A percentile compares a stretch with the other conserved stretches of the same genome.
Evolutionary conservation across 345 rosid species (phyloP).

Genomic region (Populus ilicifolia): DNA sequence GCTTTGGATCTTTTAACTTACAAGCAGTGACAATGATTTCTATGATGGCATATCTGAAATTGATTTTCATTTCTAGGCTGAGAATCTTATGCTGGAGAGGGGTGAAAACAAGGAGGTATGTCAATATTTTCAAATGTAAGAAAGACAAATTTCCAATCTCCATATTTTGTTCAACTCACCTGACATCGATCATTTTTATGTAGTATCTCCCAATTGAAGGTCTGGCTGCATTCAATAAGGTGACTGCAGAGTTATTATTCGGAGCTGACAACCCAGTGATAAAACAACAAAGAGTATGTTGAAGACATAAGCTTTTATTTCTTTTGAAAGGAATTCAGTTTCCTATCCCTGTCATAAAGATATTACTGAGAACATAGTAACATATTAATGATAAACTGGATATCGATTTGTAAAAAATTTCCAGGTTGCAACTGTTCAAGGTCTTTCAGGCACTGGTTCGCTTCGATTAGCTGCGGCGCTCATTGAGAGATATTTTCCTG

Average conservation of each 20-base stretch:
- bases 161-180: neutral
- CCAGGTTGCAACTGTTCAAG: conserved; percentile 96
- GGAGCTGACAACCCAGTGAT: conserved; percentile 77
- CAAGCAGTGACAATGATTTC: conserved; percentile 1
- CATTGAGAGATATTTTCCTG: conserved; percentile 85
- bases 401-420: conserved; percentile 6
- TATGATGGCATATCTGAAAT: neutral
- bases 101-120: conserved; percentile 95
- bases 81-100: conserved; percentile 81
- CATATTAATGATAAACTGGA: neutral
- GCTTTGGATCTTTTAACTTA: neutral
- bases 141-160: neutral
- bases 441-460: conserved; percentile 98
- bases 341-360: neutral
- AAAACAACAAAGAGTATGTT: conserved; percentile 65
- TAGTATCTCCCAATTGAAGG: conserved; percentile 99
- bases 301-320: neutral
- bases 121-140: conserved; percentile 9
- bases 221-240: conserved; percentile 87
- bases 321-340: neutral
- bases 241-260: conserved; percentile 80
- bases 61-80: conserved; percentile 51
- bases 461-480: conserved; percentile 89
- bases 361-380: neutral
- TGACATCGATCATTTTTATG: conserved; percentile 18